A percentile compares a stretch with the other conserved stretches of the same genome.
phyloP scores from a whole-genome alignment of 129 eudicot species.

The Centella asiatica region DNA sequence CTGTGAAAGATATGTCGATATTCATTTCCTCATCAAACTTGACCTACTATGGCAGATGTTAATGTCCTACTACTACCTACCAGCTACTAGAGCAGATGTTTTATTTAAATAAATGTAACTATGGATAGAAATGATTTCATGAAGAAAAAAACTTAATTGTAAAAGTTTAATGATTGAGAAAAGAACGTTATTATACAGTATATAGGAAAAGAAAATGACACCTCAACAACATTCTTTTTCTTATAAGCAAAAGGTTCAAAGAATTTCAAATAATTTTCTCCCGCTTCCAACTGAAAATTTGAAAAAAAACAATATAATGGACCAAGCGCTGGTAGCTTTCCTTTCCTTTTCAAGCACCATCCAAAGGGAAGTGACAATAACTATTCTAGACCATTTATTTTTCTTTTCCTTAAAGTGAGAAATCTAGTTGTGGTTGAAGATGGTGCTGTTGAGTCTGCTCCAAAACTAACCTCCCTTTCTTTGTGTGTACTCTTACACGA shows the following conservation, averaged over 20 bases:
- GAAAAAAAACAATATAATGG: background rate
- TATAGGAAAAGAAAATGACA: constrained; percentile 31
- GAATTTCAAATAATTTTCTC: background rate
- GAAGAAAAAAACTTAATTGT: too few species aligned
- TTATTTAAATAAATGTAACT: too few species aligned
- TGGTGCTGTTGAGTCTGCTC: constrained; percentile 4
- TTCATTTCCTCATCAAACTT: too few species aligned
- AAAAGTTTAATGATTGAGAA: too few species aligned
- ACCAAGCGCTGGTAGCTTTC: constrained; percentile 35
- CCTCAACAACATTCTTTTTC: constrained; percentile 33
- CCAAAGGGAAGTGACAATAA: constrained; percentile 44
- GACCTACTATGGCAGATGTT: too few species aligned
- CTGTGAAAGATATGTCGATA: too few species aligned
- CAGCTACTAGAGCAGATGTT: too few species aligned
- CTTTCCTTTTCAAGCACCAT: constrained; percentile 55
- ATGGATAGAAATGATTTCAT: too few species aligned
- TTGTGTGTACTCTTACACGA: constrained; percentile 62
- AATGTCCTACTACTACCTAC: too few species aligned
- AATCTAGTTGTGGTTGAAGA: constrained; percentile 33
- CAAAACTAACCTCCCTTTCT: constrained; percentile 42
- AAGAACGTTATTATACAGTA: too few species aligned
- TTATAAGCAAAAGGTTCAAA: background rate
- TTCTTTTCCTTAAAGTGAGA: constrained; percentile 72
- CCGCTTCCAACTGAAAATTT: too few species aligned
- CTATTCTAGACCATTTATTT: constrained; percentile 28